A percentile compares a stretch with the other conserved stretches of the same genome.
phyloP scores from a whole-genome alignment of 805 yeast species.

The Kodamaea kaohsiungensis region DNA sequence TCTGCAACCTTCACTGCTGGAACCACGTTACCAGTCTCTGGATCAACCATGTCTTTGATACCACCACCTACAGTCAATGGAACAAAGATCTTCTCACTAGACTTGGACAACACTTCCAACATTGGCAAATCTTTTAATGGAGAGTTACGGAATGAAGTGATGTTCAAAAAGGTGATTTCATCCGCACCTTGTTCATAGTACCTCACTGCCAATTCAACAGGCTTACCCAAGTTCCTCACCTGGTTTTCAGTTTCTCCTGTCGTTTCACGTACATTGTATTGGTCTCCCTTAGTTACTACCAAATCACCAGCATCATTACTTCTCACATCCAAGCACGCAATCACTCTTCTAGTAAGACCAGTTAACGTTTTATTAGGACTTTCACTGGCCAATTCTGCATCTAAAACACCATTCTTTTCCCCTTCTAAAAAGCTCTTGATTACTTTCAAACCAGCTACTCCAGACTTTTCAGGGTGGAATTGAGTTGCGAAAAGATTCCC shows the following conservation, averaged over 20 bases:
- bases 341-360: slow-evolving; percentile 86
- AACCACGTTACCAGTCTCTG: slow-evolving; percentile 67
- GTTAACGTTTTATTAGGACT: slow-evolving; percentile 29
- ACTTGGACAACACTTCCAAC: slow-evolving; percentile 80
- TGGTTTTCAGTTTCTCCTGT: slow-evolving; percentile 43
- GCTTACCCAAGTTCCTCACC: slow-evolving; percentile 94
- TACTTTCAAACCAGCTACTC: slow-evolving; percentile 81
- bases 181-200: slow-evolving; percentile 96
- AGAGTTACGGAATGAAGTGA: slow-evolving; percentile 93
- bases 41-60: slow-evolving; percentile 85
- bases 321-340: slow-evolving; percentile 97
- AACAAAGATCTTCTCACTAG: slow-evolving; percentile 91
- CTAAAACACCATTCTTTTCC: slow-evolving; percentile 23
- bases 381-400: slow-evolving; percentile 13
- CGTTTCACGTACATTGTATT: slow-evolving; percentile 88
- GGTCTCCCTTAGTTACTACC: slow-evolving; percentile 98
- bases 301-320: slow-evolving; percentile 92
- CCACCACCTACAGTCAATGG: slow-evolving; percentile 99
- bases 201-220: slow-evolving; percentile 88
- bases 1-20: slow-evolving; percentile 92
- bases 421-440: slow-evolving; percentile 69
- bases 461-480: slow-evolving; percentile 99
- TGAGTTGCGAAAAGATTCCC: slow-evolving; percentile 92
- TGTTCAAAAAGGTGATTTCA: slow-evolving; percentile 91
- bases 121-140: slow-evolving; percentile 93